Evolutionary conservation across 2,329 filamentous ascomycete genomes (phyloP).

Genomic region (Trichoderma sp.): DNA sequence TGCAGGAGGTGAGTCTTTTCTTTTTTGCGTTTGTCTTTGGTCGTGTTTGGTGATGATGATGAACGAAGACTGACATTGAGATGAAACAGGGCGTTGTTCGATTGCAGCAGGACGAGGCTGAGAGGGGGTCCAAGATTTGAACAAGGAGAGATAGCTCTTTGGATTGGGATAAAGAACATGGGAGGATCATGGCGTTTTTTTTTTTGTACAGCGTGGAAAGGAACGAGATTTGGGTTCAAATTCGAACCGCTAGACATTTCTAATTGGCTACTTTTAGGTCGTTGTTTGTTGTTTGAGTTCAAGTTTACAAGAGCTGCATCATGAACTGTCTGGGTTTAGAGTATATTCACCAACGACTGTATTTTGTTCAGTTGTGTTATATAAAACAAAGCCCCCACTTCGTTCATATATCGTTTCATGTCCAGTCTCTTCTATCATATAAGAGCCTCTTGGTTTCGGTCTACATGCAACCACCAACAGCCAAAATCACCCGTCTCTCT

Average conservation of each 20-base stretch:
- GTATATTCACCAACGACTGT: background rate
- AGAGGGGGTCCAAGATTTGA: constrained; percentile 37
- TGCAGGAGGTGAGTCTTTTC: constrained; percentile 64
- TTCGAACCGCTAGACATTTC: background rate
- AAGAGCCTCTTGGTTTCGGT: background rate
- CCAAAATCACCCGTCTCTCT: background rate
- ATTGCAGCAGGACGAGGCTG: constrained; percentile 43
- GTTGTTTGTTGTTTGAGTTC: background rate
- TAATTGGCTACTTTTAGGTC: background rate
- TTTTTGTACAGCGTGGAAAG: background rate
- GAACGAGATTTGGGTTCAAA: background rate
- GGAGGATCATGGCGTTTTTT: background rate
- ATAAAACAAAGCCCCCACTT: background rate
- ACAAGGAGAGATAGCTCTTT: background rate
- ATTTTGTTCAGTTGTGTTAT: background rate
- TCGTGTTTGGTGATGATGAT: background rate
- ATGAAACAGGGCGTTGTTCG: constrained; percentile 48
- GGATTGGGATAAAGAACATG: background rate
- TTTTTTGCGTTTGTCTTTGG: background rate
- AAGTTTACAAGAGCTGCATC: background rate
- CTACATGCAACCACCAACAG: background rate
- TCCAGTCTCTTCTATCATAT: background rate
- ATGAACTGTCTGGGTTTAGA: background rate
- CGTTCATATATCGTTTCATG: background rate
- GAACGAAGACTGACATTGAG: background rate